Conservation (phyloP, 208 protist species). For the Kentomonas sorsogonicus region DNA sequence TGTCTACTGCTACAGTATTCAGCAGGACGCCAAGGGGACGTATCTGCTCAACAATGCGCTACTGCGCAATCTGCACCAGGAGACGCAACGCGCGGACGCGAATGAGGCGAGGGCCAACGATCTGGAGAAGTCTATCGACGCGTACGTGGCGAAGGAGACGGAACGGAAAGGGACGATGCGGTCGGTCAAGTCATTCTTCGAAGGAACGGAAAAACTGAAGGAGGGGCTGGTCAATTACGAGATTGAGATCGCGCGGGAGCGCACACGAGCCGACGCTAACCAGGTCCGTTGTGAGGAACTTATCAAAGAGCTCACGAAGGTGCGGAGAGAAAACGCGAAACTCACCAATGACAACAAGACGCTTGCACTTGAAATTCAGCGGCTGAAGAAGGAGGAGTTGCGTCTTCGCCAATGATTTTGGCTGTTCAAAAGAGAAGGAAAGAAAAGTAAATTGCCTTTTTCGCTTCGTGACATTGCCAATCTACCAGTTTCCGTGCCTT, state of each 20-base stretch:
- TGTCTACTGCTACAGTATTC: conserved; percentile 80
- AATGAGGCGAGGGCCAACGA: conserved; percentile 54
- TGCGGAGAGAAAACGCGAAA: conserved; percentile 39
- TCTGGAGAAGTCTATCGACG: conserved; percentile 46
- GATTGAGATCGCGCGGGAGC: conserved; percentile 60
- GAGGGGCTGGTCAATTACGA: conserved; percentile 74
- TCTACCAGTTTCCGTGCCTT: neutral
- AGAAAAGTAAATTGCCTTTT: no score
- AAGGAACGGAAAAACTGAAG: conserved; percentile 32
- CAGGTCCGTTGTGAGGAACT: conserved; percentile 67
- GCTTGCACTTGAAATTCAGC: conserved; percentile 44
- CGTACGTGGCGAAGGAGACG: conserved; percentile 24
- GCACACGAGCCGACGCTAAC: conserved; percentile 42
- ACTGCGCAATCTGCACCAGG: conserved; percentile 75
- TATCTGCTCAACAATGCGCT: conserved; percentile 88
- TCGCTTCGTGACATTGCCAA: no score
- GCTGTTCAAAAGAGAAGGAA: neutral
- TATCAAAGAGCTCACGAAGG: conserved; percentile 47
- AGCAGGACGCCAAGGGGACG: conserved; percentile 83
- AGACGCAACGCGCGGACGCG: conserved; percentile 66
- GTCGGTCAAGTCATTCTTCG: conserved; percentile 27
- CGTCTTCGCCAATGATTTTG: neutral
- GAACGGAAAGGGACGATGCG: conserved; percentile 20
- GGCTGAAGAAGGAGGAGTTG: conserved; percentile 47
- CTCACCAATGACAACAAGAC: conserved; percentile 52